These are phyloP conservation scores for Linanthus parryae DNA, from an alignment of 148 eudicot genomes.

Conservation along the genomic window DNA sequence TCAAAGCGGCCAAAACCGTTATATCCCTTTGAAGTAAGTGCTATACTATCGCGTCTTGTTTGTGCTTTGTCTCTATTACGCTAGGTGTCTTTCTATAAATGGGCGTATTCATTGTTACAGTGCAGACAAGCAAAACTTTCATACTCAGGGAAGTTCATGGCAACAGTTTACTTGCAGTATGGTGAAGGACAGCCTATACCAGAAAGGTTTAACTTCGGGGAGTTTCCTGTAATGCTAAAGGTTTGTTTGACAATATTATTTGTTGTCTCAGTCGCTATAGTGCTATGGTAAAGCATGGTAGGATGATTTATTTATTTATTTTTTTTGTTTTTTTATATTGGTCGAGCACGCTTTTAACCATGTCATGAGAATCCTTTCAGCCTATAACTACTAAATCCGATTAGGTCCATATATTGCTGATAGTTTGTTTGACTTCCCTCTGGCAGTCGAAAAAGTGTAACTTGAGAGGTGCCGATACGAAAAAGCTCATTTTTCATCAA, in stretches of 20 bases:
- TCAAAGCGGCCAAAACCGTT: slow-evolving; percentile 20
- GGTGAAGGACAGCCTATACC: slow-evolving; percentile 37
- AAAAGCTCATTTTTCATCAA: slow-evolving; percentile 40
- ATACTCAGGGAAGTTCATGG: slow-evolving; percentile 54
- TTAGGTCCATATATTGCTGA: too few species aligned
- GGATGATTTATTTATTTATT: too few species aligned
- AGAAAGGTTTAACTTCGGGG: slow-evolving; percentile 56
- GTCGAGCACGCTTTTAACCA: too few species aligned
- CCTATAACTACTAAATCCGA: too few species aligned
- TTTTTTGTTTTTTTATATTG: too few species aligned
- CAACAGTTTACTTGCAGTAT: slow-evolving; percentile 57
- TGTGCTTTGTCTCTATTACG: background rate
- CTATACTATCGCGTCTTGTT: background rate
- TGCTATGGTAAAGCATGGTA: too few species aligned
- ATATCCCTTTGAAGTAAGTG: slow-evolving; percentile 62
- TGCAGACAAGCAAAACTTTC: slow-evolving; percentile 91
- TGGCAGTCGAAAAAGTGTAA: slow-evolving; percentile 80
- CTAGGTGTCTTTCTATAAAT: background rate
- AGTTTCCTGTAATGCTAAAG: slow-evolving; percentile 86
- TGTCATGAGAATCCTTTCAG: too few species aligned
- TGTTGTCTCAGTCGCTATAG: too few species aligned
- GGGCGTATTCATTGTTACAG: slow-evolving; percentile 36
- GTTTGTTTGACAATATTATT: slow-evolving; percentile 31
- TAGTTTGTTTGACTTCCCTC: slow-evolving; percentile 10
- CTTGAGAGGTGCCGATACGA: slow-evolving; percentile 54